Percentiles rank a stretch among this genome's conserved stretches.
These are phyloP conservation scores for Priceomyces castillae DNA, from an alignment of 805 yeast species.

Conservation along the genomic window DNA sequence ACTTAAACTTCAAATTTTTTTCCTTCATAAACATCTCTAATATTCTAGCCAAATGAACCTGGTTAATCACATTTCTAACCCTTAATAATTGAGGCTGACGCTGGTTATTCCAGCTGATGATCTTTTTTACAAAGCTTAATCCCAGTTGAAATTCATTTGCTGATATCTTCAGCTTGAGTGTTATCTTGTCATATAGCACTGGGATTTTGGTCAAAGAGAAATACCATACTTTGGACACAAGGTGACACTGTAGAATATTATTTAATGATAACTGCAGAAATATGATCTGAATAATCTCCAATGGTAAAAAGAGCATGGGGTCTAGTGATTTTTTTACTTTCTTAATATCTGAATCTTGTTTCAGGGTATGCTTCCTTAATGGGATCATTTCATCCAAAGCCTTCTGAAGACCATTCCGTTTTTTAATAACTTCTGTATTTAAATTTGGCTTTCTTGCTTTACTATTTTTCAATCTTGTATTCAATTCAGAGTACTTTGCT, in stretches of 20 bases:
- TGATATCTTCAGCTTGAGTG: slow-evolving; percentile 26
- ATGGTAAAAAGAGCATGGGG: slow-evolving; percentile 27
- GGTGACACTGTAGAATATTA: slow-evolving; percentile 25
- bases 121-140: slow-evolving; percentile 22
- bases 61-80: slow-evolving; percentile 20
- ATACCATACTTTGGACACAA: slow-evolving; percentile 37
- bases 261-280: slow-evolving; percentile 22
- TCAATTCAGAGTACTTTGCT: slow-evolving; percentile 20
- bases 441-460: background rate
- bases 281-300: slow-evolving; percentile 28
- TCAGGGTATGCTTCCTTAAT: slow-evolving; percentile 10
- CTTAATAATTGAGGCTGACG: slow-evolving; percentile 19
- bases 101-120: slow-evolving; percentile 15
- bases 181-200: slow-evolving; percentile 18
- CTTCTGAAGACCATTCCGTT: too few relatives aligned
- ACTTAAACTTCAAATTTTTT: slow-evolving; percentile 16
- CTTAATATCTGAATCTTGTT: slow-evolving; percentile 3
- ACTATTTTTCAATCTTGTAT: slow-evolving; percentile 19
- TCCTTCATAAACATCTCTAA: slow-evolving; percentile 26
- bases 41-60: slow-evolving; percentile 23
- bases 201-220: slow-evolving; percentile 23
- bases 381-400: slow-evolving; percentile 17
- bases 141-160: slow-evolving; percentile 30
- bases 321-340: slow-evolving; percentile 16
- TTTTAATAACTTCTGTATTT: too few relatives aligned